Evolutionary conservation across 108 stramenopile genomes (phyloP).

Genomic region (Chaetoceros muelleri): DNA sequence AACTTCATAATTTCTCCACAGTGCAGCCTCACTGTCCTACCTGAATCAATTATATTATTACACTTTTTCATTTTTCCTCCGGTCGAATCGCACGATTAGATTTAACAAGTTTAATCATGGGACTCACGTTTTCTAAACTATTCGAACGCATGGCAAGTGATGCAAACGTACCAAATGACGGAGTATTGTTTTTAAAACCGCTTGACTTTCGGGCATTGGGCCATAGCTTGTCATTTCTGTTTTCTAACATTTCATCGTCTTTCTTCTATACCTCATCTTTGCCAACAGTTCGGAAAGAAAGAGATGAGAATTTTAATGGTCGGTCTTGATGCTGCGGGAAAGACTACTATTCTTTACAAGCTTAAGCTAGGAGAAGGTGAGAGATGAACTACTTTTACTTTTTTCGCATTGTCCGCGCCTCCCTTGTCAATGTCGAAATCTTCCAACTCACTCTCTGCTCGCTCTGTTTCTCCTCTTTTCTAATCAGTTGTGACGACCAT

Average conservation of each 20-base stretch:
- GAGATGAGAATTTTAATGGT: constrained; percentile 99
- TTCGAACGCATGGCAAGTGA: constrained; percentile 83
- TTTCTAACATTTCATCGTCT: not conserved
- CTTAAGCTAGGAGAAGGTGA: constrained; percentile 93
- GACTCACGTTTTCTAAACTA: constrained; percentile 78
- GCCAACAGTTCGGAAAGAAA: constrained; percentile 88
- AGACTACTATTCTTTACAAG: constrained; percentile 99
- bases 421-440: not conserved
- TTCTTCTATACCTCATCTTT: not conserved
- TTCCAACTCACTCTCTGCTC: not conserved
- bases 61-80: no score
- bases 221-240: not conserved
- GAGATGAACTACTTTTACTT: constrained; percentile 1
- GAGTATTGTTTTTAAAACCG: not conserved
- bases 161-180: not conserved
- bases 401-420: not conserved
- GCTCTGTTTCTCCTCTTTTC: not conserved
- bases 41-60: not conserved
- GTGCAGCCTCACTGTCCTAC: not conserved
- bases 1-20: not conserved
- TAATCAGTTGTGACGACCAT: constrained; percentile 94
- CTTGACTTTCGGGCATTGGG: not conserved
- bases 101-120: constrained; percentile 47
- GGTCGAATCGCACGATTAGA: not conserved
- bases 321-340: constrained; percentile 99